Evolutionary conservation across 768 basidiomycete genomes (phyloP).

Genomic region (Trametes cubensis): DNA sequence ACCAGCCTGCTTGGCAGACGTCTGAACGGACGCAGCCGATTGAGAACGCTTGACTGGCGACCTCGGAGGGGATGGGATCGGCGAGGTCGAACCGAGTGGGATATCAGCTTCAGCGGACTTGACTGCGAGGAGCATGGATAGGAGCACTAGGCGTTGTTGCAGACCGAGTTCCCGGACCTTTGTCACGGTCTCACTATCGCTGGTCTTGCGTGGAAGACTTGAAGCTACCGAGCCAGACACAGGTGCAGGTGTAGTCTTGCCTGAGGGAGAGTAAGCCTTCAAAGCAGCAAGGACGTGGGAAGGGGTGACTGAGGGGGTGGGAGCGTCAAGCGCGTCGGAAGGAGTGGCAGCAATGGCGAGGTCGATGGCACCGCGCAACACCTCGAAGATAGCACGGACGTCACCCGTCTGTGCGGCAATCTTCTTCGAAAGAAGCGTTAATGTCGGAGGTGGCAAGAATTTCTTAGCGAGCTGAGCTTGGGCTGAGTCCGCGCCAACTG

Average conservation of each 20-base stretch:
- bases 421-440: slow-evolving; percentile 77
- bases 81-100: slow-evolving; percentile 46
- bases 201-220: slow-evolving; percentile 19
- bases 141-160: slow-evolving; percentile 71
- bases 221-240: slow-evolving; percentile 36
- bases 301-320: slow-evolving; percentile 56
- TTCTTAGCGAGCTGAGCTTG: slow-evolving; percentile 39
- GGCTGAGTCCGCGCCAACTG: slow-evolving; percentile 30
- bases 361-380: slow-evolving; percentile 79
- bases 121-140: slow-evolving; percentile 63
- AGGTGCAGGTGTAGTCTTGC: slow-evolving; percentile 35
- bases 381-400: slow-evolving; percentile 78
- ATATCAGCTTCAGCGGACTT: slow-evolving; percentile 64
- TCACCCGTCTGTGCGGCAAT: slow-evolving; percentile 83
- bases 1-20: slow-evolving; percentile 33
- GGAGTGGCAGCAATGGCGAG: slow-evolving; percentile 44
- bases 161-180: slow-evolving; percentile 73
- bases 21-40: slow-evolving; percentile 37
- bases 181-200: slow-evolving; percentile 58
- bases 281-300: slow-evolving; percentile 72
- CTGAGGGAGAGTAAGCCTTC: slow-evolving; percentile 59
- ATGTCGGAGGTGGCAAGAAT: slow-evolving; percentile 63
- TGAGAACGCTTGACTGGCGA: slow-evolving; percentile 57
- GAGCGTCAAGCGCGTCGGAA: slow-evolving; percentile 24
- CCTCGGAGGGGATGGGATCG: slow-evolving; percentile 31